These are phyloP conservation scores for Stachybotrys chartarum DNA, from an alignment of 2,329 filamentous ascomycete genomes.

Conservation along the genomic window DNA sequence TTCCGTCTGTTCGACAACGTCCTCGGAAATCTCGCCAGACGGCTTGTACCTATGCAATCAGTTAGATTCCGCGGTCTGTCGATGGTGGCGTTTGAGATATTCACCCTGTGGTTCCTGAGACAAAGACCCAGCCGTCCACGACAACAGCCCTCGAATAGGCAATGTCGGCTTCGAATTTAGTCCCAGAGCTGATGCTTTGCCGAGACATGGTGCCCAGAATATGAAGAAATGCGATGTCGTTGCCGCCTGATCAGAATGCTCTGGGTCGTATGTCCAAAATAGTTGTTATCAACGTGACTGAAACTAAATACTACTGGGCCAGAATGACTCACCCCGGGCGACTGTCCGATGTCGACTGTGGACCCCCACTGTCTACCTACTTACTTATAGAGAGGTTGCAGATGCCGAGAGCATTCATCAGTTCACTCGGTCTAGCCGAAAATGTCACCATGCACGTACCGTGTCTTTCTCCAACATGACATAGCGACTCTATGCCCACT, in stretches of 20 bases:
- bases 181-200: constrained; percentile 39
- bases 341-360: too few species aligned
- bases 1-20: constrained; percentile 40
- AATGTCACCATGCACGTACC: too few species aligned
- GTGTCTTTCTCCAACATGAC: too few species aligned
- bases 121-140: constrained; percentile 41
- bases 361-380: too few species aligned
- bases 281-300: too few species aligned
- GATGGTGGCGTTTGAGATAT: not conserved
- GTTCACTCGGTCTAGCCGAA: too few species aligned
- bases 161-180: constrained; percentile 44
- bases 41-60: constrained; percentile 36
- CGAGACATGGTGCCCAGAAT: constrained; percentile 20
- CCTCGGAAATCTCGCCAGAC: constrained; percentile 34
- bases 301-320: too few species aligned
- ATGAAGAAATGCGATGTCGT: not conserved
- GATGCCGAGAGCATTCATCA: too few species aligned
- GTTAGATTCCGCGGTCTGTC: not conserved
- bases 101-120: constrained; percentile 49
- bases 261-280: too few species aligned
- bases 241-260: not conserved
- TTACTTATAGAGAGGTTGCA: too few species aligned
- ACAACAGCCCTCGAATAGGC: constrained; percentile 49
- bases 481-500: too few species aligned
- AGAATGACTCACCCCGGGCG: too few species aligned